Percentiles rank a stretch among this genome's conserved stretches.
Evolutionary conservation across 805 yeast genomes (phyloP).

Genomic region (Hanseniaspora lachancei): DNA sequence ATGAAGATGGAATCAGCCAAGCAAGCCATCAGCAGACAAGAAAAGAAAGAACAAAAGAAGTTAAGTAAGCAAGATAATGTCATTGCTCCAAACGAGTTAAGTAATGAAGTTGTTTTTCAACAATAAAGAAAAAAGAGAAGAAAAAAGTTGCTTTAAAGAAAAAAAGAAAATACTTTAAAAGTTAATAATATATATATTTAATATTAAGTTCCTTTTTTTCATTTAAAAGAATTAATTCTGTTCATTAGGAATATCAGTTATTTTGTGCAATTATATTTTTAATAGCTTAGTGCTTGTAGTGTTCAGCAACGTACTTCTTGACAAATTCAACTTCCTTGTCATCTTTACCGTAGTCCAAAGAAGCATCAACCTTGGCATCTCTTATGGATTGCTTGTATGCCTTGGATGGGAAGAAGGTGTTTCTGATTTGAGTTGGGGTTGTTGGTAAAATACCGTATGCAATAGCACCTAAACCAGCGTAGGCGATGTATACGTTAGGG

Average conservation of each 20-base stretch:
- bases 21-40: conserved; percentile 64
- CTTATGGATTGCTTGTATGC: not conserved
- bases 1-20: conserved; percentile 64
- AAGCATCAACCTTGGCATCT: conserved; percentile 11
- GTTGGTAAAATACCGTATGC: conserved; percentile 4
- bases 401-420: conserved; percentile 10
- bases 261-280: too few relatives aligned
- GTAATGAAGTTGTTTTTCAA: conserved; percentile 65
- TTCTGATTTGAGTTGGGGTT: conserved; percentile 10
- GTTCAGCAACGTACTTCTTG: conserved; percentile 12
- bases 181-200: not conserved
- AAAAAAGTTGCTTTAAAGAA: not conserved
- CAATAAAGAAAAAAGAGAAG: conserved; percentile 14
- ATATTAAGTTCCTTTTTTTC: not conserved
- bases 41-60: conserved; percentile 65
- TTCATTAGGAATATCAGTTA: not conserved
- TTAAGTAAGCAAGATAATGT: conserved; percentile 62
- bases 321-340: conserved; percentile 12
- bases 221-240: not conserved
- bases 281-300: conserved; percentile 4
- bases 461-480: conserved; percentile 9
- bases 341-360: conserved; percentile 9
- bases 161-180: not conserved
- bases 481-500: conserved; percentile 11
- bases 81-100: conserved; percentile 66